These are phyloP conservation scores for Lanmaoa pseudosensibilis DNA, from an alignment of 768 basidiomycete genomes.

Conservation along the genomic window DNA sequence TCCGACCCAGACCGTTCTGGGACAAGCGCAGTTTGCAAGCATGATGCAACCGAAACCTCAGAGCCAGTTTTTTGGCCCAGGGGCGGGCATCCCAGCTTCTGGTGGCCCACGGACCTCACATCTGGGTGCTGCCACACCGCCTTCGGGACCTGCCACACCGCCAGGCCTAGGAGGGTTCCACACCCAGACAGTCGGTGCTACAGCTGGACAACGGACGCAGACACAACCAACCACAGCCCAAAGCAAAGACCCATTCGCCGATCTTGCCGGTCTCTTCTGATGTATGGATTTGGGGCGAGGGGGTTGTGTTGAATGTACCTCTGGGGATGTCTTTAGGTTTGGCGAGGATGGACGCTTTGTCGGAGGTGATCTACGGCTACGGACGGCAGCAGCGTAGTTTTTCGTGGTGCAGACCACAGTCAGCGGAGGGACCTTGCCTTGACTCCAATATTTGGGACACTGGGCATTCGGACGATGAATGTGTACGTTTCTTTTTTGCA, in stretches of 20 bases:
- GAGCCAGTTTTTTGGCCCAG: slow-evolving; percentile 7
- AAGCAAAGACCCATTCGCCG: slow-evolving; percentile 82
- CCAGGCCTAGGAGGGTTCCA: slow-evolving; percentile 4
- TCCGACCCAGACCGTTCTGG: neutral
- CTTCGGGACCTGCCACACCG: slow-evolving; percentile 16
- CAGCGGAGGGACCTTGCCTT: neutral
- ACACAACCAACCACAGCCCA: slow-evolving; percentile 25
- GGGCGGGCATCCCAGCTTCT: neutral
- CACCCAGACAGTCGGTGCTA: neutral
- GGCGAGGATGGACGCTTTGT: slow-evolving; percentile 5
- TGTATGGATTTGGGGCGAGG: neutral
- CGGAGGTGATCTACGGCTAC: neutral
- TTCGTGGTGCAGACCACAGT: neutral
- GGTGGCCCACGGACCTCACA: slow-evolving; percentile 9
- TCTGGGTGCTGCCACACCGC: slow-evolving; percentile 8
- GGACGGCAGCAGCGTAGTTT: neutral
- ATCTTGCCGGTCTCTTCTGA: slow-evolving; percentile 75
- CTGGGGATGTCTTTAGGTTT: neutral
- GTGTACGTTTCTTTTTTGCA: slow-evolving; percentile 11
- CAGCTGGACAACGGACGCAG: slow-evolving; percentile 23
- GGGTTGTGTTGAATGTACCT: neutral
- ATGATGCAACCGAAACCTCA: slow-evolving; percentile 22
- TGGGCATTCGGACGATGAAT: neutral
- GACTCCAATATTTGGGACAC: neutral
- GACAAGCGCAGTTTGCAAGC: slow-evolving; percentile 10